Conservation (phyloP, 139 green algal genomes). For the Nannochloris sp. region DNA sequence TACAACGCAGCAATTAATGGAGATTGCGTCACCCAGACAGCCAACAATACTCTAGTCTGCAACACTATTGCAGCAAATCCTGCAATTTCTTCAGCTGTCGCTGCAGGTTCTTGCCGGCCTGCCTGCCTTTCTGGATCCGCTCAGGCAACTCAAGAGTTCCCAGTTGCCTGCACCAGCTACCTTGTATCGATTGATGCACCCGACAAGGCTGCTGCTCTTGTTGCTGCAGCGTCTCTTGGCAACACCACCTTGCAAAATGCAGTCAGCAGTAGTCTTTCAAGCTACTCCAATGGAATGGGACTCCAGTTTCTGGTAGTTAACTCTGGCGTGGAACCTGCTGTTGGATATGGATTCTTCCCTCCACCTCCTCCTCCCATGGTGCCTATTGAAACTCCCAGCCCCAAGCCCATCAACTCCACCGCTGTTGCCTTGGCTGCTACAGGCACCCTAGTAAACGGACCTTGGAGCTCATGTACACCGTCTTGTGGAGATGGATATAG, state of each 20-base stretch:
- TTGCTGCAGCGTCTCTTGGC: not conserved
- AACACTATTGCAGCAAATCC: conserved; percentile 2
- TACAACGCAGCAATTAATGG: conserved; percentile 14
- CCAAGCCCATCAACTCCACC: not conserved
- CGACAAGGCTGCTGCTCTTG: not conserved
- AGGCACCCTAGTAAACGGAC: conserved; percentile 2
- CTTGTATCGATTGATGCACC: not conserved
- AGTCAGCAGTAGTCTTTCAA: not conserved
- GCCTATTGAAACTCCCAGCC: not conserved
- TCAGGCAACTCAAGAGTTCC: not conserved
- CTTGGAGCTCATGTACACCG: conserved; percentile 27
- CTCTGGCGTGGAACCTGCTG: not conserved
- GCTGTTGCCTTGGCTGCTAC: not conserved
- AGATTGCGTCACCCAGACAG: not conserved
- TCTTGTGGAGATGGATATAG: conserved; percentile 21
- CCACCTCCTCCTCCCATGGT: conserved; percentile 12
- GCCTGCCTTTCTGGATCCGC: conserved; percentile 1
- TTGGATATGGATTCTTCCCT: conserved; percentile 29
- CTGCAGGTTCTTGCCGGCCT: not conserved
- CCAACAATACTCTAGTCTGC: not conserved
- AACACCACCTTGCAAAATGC: not conserved
- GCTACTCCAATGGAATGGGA: not conserved
- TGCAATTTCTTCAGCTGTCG: not conserved
- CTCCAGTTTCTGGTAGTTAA: conserved; percentile 9
- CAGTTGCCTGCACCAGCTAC: conserved; percentile 7